Conservation (phyloP, 2,329 filamentous ascomycete species). For the Hypoxylon sp. region DNA sequence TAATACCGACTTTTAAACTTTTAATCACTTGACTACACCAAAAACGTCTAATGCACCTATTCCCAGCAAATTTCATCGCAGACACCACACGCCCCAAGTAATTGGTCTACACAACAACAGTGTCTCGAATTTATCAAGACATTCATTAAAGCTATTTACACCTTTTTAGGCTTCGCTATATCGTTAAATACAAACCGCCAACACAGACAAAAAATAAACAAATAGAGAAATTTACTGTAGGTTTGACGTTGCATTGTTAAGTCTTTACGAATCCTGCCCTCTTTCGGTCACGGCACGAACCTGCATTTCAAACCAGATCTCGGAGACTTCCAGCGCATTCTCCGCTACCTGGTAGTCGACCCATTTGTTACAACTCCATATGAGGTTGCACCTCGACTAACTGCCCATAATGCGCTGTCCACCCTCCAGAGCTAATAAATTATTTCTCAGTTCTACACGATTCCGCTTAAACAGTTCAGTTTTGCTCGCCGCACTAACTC, state of each 20-base stretch:
- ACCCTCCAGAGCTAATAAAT: constrained; percentile 18
- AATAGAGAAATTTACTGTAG: constrained; percentile 34
- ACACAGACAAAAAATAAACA: background rate
- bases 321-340: constrained; percentile 36
- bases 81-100: background rate
- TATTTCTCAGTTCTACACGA: constrained; percentile 9
- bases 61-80: background rate
- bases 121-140: background rate
- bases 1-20: background rate
- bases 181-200: background rate
- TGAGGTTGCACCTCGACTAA: constrained; percentile 3
- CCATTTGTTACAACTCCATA: constrained; percentile 18
- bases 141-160: background rate
- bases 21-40: constrained; percentile 1
- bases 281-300: constrained; percentile 26
- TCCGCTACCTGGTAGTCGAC: constrained; percentile 10
- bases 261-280: constrained; percentile 36
- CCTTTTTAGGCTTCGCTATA: background rate
- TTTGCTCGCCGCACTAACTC: constrained; percentile 29
- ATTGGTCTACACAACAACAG: background rate
- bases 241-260: constrained; percentile 48
- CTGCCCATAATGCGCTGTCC: constrained; percentile 7
- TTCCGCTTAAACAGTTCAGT: background rate
- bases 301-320: constrained; percentile 31
- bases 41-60: background rate